These are phyloP conservation scores for Aquilaria yunnanensis DNA, from an alignment of 345 rosid genomes.

Conservation along the genomic window DNA sequence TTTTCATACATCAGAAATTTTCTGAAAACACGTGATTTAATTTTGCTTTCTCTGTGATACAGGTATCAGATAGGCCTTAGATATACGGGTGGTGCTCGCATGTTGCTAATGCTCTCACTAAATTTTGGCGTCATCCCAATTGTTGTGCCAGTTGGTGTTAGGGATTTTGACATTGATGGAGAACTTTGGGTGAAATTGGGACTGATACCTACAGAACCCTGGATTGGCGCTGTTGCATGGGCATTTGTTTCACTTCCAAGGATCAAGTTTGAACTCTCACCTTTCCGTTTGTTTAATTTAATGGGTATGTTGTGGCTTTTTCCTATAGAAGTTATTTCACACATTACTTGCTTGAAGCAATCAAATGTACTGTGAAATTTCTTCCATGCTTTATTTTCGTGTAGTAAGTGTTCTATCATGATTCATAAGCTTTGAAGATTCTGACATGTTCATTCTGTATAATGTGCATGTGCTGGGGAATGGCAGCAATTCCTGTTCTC, in stretches of 20 bases:
- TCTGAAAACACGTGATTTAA: too few relatives aligned
- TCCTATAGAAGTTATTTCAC: neutral
- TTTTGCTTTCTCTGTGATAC: slow-evolving; percentile 17
- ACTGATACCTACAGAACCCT: slow-evolving; percentile 84
- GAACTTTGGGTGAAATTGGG: slow-evolving; percentile 99
- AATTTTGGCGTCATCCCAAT: slow-evolving; percentile 85
- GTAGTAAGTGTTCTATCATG: neutral
- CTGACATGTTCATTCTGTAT: slow-evolving; percentile 31
- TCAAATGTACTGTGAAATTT: neutral
- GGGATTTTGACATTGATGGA: slow-evolving; percentile 95
- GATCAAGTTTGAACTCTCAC: slow-evolving; percentile 91
- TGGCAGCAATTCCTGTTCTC: slow-evolving; percentile 93
- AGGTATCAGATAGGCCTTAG: slow-evolving; percentile 98
- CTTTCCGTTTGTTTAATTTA: slow-evolving; percentile 86
- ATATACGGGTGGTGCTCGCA: slow-evolving; percentile 95
- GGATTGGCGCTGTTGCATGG: slow-evolving; percentile 95
- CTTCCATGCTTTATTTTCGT: slow-evolving; percentile 1
- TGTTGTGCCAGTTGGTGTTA: slow-evolving; percentile 82
- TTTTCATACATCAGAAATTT: too few relatives aligned
- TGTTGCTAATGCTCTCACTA: slow-evolving; percentile 79
- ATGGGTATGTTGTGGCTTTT: slow-evolving; percentile 62
- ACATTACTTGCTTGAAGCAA: neutral
- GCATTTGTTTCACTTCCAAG: slow-evolving; percentile 97
- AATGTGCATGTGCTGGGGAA: slow-evolving; percentile 34
- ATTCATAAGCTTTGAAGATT: slow-evolving; percentile 8